phyloP scores from a whole-genome alignment of 129 eudicot species.

The Centaurea solstitialis region DNA sequence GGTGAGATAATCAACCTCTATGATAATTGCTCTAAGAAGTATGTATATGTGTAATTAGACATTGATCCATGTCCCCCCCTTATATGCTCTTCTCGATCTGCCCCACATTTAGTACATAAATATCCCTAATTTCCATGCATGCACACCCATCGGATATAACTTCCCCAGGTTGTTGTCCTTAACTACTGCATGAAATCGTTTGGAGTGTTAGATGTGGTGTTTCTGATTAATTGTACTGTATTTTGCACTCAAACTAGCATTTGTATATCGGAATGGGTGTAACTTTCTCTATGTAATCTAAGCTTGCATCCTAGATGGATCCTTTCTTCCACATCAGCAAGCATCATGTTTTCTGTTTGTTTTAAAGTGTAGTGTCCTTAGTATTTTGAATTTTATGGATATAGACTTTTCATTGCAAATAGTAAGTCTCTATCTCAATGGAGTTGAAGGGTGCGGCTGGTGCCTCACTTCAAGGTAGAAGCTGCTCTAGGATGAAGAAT shows the following conservation, averaged over 20 bases:
- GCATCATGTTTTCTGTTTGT: not conserved
- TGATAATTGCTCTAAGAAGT: not conserved
- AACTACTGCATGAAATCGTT: not conserved
- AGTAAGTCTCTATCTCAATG: not conserved
- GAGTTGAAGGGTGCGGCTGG: not conserved
- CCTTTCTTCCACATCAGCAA: not conserved
- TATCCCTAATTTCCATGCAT: not conserved
- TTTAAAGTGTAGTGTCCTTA: not conserved
- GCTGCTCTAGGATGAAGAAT: not conserved
- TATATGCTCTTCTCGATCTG: not conserved
- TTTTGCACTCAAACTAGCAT: not conserved
- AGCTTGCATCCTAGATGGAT: not conserved
- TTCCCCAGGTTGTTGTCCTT: not conserved
- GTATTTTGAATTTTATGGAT: not conserved
- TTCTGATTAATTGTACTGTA: not conserved
- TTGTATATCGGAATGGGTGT: not conserved
- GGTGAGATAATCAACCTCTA: constrained; percentile 30
- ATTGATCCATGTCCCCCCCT: not conserved
- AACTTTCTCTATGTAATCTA: not conserved
- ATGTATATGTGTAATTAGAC: not conserved
- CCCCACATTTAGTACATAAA: not conserved
- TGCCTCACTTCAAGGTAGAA: not conserved
- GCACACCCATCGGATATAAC: not conserved
- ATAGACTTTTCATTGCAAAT: not conserved
- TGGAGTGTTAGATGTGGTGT: not conserved